These are phyloP conservation scores for Bimuria novae-zelandiae DNA, from an alignment of 2,329 filamentous ascomycete species.

Conservation along the genomic window DNA sequence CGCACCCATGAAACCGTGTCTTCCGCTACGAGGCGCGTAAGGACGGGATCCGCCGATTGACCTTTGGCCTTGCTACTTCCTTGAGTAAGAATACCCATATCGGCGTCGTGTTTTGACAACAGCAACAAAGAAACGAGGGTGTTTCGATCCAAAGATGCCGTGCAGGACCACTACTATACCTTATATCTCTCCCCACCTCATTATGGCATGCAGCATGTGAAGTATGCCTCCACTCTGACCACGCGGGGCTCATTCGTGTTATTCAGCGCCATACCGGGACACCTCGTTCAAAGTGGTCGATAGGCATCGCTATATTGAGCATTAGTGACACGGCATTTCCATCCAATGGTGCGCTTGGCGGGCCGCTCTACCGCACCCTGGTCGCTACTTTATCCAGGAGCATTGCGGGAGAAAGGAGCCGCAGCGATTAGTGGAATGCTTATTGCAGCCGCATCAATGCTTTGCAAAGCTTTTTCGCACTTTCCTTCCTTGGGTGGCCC, in stretches of 20 bases:
- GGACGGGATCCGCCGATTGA: conserved; percentile 37
- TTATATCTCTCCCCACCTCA: background rate
- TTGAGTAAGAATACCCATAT: conserved; percentile 11
- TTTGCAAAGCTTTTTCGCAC: conserved; percentile 11
- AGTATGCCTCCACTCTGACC: conserved; percentile 2
- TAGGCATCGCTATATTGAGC: conserved; percentile 6
- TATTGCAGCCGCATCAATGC: conserved; percentile 14
- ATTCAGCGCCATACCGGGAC: conserved; percentile 1
- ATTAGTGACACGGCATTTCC: conserved; percentile 8
- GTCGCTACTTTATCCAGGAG: conserved; percentile 6
- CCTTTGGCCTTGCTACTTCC: conserved; percentile 14
- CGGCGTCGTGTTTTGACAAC: background rate
- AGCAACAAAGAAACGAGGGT: background rate
- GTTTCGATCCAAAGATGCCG: background rate
- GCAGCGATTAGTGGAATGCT: conserved; percentile 13
- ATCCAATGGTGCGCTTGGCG: conserved; percentile 7
- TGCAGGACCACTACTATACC: background rate
- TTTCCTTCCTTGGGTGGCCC: conserved; percentile 8
- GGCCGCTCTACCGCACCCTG: conserved; percentile 1
- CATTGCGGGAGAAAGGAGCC: conserved; percentile 11
- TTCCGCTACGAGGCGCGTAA: conserved; percentile 44
- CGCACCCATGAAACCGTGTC: conserved; percentile 45
- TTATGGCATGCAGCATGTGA: background rate
- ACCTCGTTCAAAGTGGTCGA: conserved; percentile 1
- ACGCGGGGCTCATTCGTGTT: background rate